Evolutionary conservation across 495 filamentous ascomycete genomes (phyloP), one percentile per base, ranked within the genome.

Genomic region (Trichoderma parareesei): DNA sequence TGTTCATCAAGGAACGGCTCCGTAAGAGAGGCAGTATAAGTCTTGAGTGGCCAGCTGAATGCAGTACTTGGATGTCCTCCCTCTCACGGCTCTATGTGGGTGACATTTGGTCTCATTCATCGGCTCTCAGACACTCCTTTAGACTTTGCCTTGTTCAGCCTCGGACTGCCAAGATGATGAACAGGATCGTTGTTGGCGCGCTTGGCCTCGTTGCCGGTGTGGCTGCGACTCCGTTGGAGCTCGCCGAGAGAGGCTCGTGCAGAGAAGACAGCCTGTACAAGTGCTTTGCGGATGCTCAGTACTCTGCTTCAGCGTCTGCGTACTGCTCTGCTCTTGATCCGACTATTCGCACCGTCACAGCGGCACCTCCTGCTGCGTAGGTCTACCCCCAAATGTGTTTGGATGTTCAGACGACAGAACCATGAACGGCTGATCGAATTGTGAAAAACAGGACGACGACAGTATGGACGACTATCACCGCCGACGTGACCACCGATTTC

Each of bases 131-230:
- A 41, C 40, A 41, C 8, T 49, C 46, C 18, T 18, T 49, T n/a
- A 18, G 9, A 18, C 9, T 6, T 5, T 49, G 11, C 5, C 14
- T 18, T 8, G n/a, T 20, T 18, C 16, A 18, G 27, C 27, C 27
- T 27, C 27, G 27, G 20, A 18, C 4, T 8, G 46, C 46, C 5
- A 37, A 57, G 16, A 57, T 35, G 33, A 57, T 57, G 53, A 2
- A 14, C 9, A 33, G 37, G 53, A 38, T 57, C 1, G 14, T 57
- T n/a, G 11, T 57, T n/a, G 53, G 53, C 18, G 53, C 27, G 7
- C 11, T 57, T 37, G 53, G 53, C 53, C 53, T 57, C 53, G 53
- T 57, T 10, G 53, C 53, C 53, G 14, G 53, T 6, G 53, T 57
- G 5, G 27, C 53, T 35, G 53, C 53, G 16, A 57, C 53, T 57